These are phyloP conservation scores for Podospora tetraspora DNA, from an alignment of 495 filamentous ascomycete genomes.

Conservation along the genomic window DNA sequence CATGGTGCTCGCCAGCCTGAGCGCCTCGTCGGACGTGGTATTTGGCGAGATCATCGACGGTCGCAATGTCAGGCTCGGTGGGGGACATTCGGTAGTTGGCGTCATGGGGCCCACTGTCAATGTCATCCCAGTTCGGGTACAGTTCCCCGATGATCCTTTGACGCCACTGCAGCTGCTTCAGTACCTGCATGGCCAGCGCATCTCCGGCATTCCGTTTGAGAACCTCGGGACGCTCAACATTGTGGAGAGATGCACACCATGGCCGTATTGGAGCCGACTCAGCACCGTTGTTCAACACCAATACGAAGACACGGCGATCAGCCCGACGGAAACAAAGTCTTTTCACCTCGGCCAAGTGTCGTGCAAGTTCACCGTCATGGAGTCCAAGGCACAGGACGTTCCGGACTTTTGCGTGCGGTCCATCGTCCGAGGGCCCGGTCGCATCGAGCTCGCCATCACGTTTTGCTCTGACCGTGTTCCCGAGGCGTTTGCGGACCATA, in stretches of 20 bases:
- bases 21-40: constrained; percentile 41
- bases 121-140: constrained; percentile 39
- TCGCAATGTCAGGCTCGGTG: constrained; percentile 35
- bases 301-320: constrained; percentile 33
- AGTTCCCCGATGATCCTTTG: constrained; percentile 36
- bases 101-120: constrained; percentile 43
- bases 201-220: constrained; percentile 38
- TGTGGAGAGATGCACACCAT: constrained; percentile 43
- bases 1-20: constrained; percentile 43
- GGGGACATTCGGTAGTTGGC: constrained; percentile 33
- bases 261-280: constrained; percentile 48
- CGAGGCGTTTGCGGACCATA: constrained; percentile 36
- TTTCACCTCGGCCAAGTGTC: constrained; percentile 38
- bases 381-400: constrained; percentile 35
- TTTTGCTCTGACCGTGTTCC: constrained; percentile 40
- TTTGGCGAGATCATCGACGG: constrained; percentile 49
- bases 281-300: constrained; percentile 42
- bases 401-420: constrained; percentile 42
- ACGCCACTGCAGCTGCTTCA: constrained; percentile 40
- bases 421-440: constrained; percentile 24
- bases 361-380: constrained; percentile 36
- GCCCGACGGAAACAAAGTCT: constrained; percentile 27
- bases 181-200: constrained; percentile 37
- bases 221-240: constrained; percentile 40
- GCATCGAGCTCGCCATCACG: constrained; percentile 36